Evolutionary conservation across 129 eudicot species (phyloP).

Genomic region (Apium graveolens): DNA sequence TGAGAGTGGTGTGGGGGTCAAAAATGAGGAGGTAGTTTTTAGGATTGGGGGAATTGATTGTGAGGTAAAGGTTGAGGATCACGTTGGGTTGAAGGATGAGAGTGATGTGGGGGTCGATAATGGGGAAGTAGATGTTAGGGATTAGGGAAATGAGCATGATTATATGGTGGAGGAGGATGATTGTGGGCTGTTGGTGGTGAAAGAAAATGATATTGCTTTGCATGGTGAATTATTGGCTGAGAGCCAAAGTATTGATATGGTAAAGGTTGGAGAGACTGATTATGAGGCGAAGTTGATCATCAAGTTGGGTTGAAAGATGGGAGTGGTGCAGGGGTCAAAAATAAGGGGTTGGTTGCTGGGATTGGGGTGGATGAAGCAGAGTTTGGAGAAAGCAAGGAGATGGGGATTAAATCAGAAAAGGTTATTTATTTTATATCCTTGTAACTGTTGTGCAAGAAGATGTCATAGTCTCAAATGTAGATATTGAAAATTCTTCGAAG

Average conservation of each 20-base stretch:
- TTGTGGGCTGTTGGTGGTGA: constrained; percentile 10
- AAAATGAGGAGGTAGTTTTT: constrained; percentile 17
- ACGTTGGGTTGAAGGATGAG: constrained; percentile 8
- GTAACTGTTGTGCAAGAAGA: neutral
- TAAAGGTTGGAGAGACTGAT: no score
- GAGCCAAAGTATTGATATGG: no score
- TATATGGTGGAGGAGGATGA: no score
- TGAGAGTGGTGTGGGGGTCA: constrained; percentile 4
- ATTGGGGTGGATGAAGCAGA: constrained; percentile 15
- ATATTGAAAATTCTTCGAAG: no score
- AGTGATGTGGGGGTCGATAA: neutral
- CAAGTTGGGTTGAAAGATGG: no score
- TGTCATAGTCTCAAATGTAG: neutral
- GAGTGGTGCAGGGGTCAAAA: no score
- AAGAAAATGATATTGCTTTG: constrained; percentile 8
- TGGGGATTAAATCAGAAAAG: neutral
- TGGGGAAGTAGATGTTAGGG: no score
- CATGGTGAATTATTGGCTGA: constrained; percentile 6
- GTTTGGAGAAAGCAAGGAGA: neutral
- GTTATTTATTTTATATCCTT: neutral
- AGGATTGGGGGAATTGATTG: constrained; percentile 9
- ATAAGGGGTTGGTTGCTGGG: no score
- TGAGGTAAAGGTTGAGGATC: constrained; percentile 21
- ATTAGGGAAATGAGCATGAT: no score
- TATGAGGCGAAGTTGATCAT: no score